A percentile compares a stretch with the other conserved stretches of the same genome.
Conservation (phyloP, 306 rosid genomes). For the Adenanthera pavonina region DNA sequence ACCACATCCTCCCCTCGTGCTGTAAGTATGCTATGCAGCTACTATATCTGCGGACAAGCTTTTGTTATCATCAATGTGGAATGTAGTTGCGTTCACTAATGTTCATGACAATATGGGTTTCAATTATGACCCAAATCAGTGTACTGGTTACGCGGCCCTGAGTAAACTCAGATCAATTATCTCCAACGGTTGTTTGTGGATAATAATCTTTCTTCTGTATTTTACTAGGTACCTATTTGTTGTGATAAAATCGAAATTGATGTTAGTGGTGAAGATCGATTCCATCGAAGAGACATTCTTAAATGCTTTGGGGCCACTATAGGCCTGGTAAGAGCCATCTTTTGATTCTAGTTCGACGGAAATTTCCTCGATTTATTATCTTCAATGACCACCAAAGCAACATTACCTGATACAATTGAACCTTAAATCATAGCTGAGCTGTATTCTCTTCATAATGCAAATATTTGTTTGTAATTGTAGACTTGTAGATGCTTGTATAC, state of each 20-base stretch:
- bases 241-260: constrained; percentile 54
- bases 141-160: neutral
- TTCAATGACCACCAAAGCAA: constrained; percentile 13
- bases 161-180: constrained; percentile 1
- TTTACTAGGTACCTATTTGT: constrained; percentile 59
- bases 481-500: constrained; percentile 1
- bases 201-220: constrained; percentile 9
- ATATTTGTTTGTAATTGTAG: neutral
- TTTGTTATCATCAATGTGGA: constrained; percentile 13
- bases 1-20: constrained; percentile 50
- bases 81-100: constrained; percentile 6
- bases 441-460: constrained; percentile 15
- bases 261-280: constrained; percentile 46
- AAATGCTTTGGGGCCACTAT: constrained; percentile 64
- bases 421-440: neutral
- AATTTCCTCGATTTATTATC: constrained; percentile 25
- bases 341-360: constrained; percentile 7
- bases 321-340: constrained; percentile 69
- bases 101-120: constrained; percentile 26
- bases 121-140: neutral
- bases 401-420: constrained; percentile 2
- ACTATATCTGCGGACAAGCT: neutral
- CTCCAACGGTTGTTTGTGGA: constrained; percentile 1
- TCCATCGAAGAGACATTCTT: constrained; percentile 62
- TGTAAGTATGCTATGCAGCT: constrained; percentile 54